Percentiles rank a stretch among this genome's conserved stretches.
phyloP scores from a whole-genome alignment of 1,284 basidiomycete species.

The Ganoderma multipileum region DNA sequence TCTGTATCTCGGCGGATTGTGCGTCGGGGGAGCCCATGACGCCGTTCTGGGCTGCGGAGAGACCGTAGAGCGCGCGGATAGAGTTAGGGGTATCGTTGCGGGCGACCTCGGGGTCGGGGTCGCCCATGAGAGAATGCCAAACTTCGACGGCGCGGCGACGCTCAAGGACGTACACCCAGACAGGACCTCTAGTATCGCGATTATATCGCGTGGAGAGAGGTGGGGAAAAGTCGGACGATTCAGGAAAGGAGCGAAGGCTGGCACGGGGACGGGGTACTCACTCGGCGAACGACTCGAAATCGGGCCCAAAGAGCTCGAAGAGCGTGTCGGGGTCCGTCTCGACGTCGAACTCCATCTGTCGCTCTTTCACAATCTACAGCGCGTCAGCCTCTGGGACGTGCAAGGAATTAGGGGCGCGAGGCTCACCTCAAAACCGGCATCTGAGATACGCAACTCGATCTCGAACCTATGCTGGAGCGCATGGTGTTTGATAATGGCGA shows the following conservation, averaged over 20 bases:
- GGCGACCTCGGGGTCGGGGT: constrained; percentile 63
- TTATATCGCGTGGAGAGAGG: background rate
- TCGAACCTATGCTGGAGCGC: constrained; percentile 74
- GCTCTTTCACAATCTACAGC: constrained; percentile 76
- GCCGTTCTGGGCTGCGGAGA: constrained; percentile 60
- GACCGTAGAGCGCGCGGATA: constrained; percentile 71
- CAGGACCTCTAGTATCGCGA: constrained; percentile 63
- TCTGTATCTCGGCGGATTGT: constrained; percentile 75
- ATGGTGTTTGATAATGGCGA: constrained; percentile 82
- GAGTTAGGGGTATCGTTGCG: constrained; percentile 62
- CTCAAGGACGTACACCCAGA: constrained; percentile 87
- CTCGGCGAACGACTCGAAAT: constrained; percentile 76
- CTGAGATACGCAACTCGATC: constrained; percentile 76
- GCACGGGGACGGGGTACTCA: constrained; percentile 47
- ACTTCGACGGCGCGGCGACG: constrained; percentile 79
- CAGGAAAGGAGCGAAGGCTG: constrained; percentile 11
- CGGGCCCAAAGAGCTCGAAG: constrained; percentile 78
- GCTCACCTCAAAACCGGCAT: constrained; percentile 76
- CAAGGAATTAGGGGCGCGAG: background rate
- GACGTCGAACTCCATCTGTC: constrained; percentile 83
- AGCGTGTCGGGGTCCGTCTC: constrained; percentile 80
- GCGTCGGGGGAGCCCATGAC: constrained; percentile 73
- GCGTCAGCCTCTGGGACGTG: constrained; percentile 7
- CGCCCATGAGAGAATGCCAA: constrained; percentile 76
- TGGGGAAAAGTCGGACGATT: constrained; percentile 13